Evolutionary conservation across 73 alveolate species (phyloP), one percentile per base, ranked within the genome.

Genomic region (Paramecium primaurelia): DNA sequence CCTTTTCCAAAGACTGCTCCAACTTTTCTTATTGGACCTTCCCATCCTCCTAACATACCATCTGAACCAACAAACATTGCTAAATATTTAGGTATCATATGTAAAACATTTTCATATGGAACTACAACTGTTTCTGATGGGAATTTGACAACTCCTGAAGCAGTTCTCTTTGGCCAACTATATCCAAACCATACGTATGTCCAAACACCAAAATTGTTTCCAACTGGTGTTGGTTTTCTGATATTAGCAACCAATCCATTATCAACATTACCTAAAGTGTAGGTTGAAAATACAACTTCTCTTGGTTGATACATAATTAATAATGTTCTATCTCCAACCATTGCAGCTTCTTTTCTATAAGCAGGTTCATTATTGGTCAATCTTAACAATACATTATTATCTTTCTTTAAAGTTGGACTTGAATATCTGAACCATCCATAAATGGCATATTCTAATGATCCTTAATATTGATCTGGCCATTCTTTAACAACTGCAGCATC

Each of bases 1-100:
- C 75, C 75, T n/a, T 18, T 45, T 0, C 91, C 91, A 45, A 80
- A 80, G 1, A 80, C 8, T 4, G 25, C 6, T 0, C 22, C 22
- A 5, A 45, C 71, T 49, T 47, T 80, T 26, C 20, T n/a, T 47
- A 80, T 45, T 0, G 26, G 28, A 10, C 91, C 91, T 9, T 32
- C 28, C 91, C 91, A 80, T 18, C 77, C 71, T 42, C 91, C 91
- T 4, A 80, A 18, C 91, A 80, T 80, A 12, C 91, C 91, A 49
- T 80, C 91, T 8, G 44, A 28, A 45, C 91, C 91, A 25, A 42
- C n/a, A 49, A 80, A 80, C 28, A 80, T 45, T 26, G 14, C 8
- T 12, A 80, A 44, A 49, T 80, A 80, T 5, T 80, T 80, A 5
- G 91, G 91, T 20, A 80, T 77, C 91, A 80, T 80, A 45, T 80